Conservation (phyloP, 768 basidiomycete species). For the Hericium erinaceus region DNA sequence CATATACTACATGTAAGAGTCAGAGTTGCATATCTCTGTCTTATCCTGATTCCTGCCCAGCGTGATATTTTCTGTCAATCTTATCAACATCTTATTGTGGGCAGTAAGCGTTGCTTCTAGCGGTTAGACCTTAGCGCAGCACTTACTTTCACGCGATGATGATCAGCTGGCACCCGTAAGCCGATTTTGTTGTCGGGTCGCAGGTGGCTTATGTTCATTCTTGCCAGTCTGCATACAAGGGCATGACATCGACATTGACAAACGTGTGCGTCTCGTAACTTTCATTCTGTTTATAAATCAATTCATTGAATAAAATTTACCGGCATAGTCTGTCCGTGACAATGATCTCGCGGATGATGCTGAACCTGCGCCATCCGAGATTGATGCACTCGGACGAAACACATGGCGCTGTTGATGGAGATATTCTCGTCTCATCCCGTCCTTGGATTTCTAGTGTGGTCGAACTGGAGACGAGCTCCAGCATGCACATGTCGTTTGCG, state of each 20-base stretch:
- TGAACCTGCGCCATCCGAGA: background rate
- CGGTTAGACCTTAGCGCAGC: background rate
- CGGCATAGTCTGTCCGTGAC: background rate
- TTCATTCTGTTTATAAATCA: background rate
- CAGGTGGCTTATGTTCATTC: too few species aligned
- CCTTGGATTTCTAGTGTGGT: background rate
- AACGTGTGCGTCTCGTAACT: background rate
- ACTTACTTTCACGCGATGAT: background rate
- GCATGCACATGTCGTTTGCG: background rate
- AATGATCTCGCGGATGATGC: slow-evolving; percentile 1
- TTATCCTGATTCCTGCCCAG: background rate
- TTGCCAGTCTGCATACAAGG: background rate
- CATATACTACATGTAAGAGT: background rate
- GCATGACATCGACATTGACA: background rate
- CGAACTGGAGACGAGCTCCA: background rate
- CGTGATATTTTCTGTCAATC: background rate
- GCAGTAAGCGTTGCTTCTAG: background rate
- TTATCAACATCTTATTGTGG: background rate
- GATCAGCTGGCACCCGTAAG: background rate
- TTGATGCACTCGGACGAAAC: background rate
- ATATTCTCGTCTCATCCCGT: background rate
- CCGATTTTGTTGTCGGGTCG: background rate
- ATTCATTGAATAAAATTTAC: too few species aligned
- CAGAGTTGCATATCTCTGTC: background rate
- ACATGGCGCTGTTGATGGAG: background rate